phyloP scores from a whole-genome alignment of 2,329 filamentous ascomycete genomes.

The Epichloe scottii region DNA sequence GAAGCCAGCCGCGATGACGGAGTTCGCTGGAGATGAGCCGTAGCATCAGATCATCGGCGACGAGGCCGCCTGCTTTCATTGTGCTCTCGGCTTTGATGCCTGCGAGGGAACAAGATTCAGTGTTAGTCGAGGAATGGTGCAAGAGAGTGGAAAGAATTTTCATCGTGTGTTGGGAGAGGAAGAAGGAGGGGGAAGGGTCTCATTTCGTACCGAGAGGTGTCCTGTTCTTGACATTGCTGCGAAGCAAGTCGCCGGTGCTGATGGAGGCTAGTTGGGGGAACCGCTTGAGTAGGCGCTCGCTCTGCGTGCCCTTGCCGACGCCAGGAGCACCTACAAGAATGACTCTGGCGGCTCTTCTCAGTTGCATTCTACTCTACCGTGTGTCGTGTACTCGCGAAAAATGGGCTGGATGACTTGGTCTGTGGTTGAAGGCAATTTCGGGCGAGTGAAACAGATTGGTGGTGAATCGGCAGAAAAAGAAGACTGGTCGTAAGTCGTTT shows the following conservation, averaged over 20 bases:
- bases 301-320: conserved; percentile 94
- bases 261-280: conserved; percentile 86
- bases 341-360: conserved; percentile 73
- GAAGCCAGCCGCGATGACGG: conserved; percentile 72
- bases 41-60: conserved; percentile 83
- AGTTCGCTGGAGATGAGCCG: conserved; percentile 87
- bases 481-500: background rate
- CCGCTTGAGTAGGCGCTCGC: conserved; percentile 70
- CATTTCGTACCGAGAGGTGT: conserved; percentile 61
- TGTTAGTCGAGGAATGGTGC: conserved; percentile 3
- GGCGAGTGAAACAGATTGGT: background rate
- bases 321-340: conserved; percentile 95
- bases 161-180: too few species aligned
- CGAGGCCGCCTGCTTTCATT: conserved; percentile 81
- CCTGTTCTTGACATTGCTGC: conserved; percentile 80
- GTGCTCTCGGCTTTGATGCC: conserved; percentile 82
- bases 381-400: background rate
- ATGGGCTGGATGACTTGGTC: background rate
- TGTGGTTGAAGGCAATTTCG: too few species aligned
- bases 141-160: background rate
- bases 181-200: background rate
- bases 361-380: conserved; percentile 45
- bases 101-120: conserved; percentile 21
- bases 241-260: conserved; percentile 84
- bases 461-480: background rate